These are phyloP conservation scores for Fusarium sp. DNA, from an alignment of 2,329 filamentous ascomycete genomes.

Conservation along the genomic window DNA sequence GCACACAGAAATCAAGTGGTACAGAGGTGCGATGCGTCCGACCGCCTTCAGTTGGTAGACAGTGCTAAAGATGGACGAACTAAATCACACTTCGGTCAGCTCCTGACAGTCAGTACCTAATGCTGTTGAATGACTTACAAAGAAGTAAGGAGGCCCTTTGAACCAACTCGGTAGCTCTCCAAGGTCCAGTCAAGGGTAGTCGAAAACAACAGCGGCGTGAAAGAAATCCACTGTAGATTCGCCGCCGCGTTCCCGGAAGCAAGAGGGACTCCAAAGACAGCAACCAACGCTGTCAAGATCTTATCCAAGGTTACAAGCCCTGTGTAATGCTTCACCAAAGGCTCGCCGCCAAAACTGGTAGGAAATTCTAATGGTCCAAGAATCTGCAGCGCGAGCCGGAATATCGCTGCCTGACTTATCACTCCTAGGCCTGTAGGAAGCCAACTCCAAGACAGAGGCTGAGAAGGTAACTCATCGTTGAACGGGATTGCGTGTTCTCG, in stretches of 20 bases:
- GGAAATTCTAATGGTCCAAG: not conserved
- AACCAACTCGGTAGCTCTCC: not conserved
- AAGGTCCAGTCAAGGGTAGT: conserved; percentile 6
- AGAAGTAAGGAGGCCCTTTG: not conserved
- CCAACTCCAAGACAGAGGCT: not conserved
- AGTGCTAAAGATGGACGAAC: not conserved
- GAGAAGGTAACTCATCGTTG: not conserved
- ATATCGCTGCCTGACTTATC: not conserved
- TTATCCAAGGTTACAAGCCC: not conserved
- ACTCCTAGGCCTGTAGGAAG: not conserved
- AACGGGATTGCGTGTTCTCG: not conserved
- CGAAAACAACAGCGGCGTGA: not conserved
- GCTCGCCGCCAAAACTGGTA: not conserved
- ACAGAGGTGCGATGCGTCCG: not conserved
- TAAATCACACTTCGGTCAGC: fast-evolving
- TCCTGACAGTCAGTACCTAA: fast-evolving
- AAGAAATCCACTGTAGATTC: not conserved
- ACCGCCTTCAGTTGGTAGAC: not conserved
- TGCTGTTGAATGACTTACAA: not conserved
- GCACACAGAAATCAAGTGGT: not conserved
- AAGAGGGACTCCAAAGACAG: not conserved
- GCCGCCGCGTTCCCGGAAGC: fast-evolving
- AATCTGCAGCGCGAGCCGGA: fast-evolving
- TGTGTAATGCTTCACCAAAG: not conserved
- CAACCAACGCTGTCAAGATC: not conserved